Base-by-base conservation (phyloP, 352 stramenopile genomes). In the Phytophthora pseudosyringae region DNA sequence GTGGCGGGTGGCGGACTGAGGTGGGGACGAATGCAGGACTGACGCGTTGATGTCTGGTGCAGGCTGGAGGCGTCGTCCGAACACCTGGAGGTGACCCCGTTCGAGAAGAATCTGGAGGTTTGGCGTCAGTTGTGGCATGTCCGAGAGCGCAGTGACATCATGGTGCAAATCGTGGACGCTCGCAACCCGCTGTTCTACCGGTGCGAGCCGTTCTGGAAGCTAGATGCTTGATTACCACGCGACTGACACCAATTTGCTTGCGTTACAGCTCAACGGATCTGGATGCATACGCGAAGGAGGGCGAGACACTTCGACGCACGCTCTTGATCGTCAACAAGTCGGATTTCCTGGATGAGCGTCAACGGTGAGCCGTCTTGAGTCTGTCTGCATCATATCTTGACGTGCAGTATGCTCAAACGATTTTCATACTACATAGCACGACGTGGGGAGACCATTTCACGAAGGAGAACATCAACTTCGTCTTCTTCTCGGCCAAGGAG, bases 51-150 rank as follows among this genome's bases (percentile, higher is more conserved):
- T 36, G 47, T 45, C 33, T 62, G 25, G 5, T 67, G 5, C 51
- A 95, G 88, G 43, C 56, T 95, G 38, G 88, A 96, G 60, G 73
- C 79, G 53, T 89, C 88, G 15, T 85, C 84, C 6, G 84, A 93
- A 5, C 75, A 88, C 46, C 70, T 93, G 29, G 90, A 94, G 64
- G 96, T 99, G 29, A 99, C 98, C 15, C 98, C 98, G 15, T 99
- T 99, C 69, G 98, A 99, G 82, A 99, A 99, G 81, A 99, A 99
- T 77, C 57, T 99, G 39, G 96, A 99, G 65, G 98, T 99, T 26
- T 99, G 98, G 98, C 90, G 97, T 36, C 98, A 99, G 77, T 78
- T 99, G 6, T 99, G 98, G 98, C 88, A 99, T 33, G 98, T 99
- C 18, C 86, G 98, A 39, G 98, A 99, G 77, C 86, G 97, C 62